Base-by-base conservation (phyloP, 176 grass and related monocot genomes). In the Paspalum vaginatum region DNA sequence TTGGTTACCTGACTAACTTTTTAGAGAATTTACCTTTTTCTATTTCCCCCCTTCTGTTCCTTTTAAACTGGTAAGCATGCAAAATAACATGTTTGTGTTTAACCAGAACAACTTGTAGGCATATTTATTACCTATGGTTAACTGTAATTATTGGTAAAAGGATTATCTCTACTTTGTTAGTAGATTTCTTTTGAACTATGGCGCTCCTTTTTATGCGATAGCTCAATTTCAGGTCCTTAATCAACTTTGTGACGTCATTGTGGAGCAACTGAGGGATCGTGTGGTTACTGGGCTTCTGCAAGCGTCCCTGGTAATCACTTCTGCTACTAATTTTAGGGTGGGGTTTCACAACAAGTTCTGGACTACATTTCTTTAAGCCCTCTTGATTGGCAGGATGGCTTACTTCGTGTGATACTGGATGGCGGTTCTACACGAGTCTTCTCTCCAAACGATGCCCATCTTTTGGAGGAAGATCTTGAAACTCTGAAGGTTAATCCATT, bases 401-500 rank as follows among this genome's bases (percentile, higher is more conserved):
- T 98, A 76, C 81, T 98, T 82, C 92, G 96, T 65, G 90, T 98
- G 69, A 91, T 98, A 86, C 72, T 98, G 73, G 96, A 98, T 91
- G 96, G 96, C 57, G 96, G 96, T 70, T 89, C 96, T 77, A 87
- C 92, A 40, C 92, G 96, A 14, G 66, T 93, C 59, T 98, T 95
- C 84, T 78, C 70, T 62, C 78, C 88, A 79, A 93, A 48, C 88
- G 96, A 98, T 80, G 84, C 88, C 26, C 79, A 86, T 72, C 65
- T 93, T 74, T 81, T 98, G 54, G 92, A 93, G 84, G 96, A 98
- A 75, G 96, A 98, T 91, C 88, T 98, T 83, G 96, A 95, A 93
- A 86, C 77, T n/a, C 83, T 98, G 41, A 98, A 98, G 90, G 96
- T 98, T 98, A 86, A 67, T 48, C 53, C 11, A 59, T 40, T 84